Conservation (phyloP, 345 rosid genomes). For the Syzygium oleosum region DNA sequence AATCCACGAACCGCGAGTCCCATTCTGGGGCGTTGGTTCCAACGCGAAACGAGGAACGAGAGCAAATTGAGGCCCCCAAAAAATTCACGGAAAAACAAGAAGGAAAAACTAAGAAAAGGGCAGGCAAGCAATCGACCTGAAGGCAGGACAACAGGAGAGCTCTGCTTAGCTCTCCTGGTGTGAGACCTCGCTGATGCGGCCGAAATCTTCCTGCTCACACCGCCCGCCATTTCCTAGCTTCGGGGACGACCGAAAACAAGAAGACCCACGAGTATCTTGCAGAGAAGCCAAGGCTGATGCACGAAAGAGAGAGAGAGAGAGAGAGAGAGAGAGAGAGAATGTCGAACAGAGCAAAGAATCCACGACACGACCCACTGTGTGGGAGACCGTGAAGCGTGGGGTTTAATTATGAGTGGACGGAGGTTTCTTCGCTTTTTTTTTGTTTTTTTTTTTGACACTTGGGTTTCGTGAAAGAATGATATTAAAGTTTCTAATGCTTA, state of each 20-base stretch:
- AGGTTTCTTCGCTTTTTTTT: background rate
- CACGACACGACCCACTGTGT: background rate
- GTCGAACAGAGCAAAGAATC: background rate
- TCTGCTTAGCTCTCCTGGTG: constrained; percentile 41
- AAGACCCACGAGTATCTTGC: background rate
- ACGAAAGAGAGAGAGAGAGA: background rate
- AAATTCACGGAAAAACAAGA: background rate
- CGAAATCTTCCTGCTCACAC: constrained; percentile 37
- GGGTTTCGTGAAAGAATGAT: background rate
- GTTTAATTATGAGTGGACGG: background rate
- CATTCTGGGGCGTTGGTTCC: background rate
- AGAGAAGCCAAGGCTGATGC: background rate
- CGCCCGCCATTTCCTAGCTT: constrained; percentile 10
- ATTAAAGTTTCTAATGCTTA: background rate
- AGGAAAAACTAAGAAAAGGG: too few relatives aligned
- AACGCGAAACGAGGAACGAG: background rate
- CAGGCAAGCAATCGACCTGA: constrained; percentile 18
- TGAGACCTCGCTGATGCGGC: constrained; percentile 56
- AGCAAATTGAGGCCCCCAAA: background rate
- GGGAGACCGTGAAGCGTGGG: background rate
- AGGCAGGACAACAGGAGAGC: constrained; percentile 18
- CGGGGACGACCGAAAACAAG: background rate
- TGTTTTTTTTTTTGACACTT: too few relatives aligned
- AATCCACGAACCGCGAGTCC: background rate
- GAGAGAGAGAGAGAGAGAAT: background rate